Conservation (phyloP, 352 stramenopile species). For the Vaucheria bursata region DNA sequence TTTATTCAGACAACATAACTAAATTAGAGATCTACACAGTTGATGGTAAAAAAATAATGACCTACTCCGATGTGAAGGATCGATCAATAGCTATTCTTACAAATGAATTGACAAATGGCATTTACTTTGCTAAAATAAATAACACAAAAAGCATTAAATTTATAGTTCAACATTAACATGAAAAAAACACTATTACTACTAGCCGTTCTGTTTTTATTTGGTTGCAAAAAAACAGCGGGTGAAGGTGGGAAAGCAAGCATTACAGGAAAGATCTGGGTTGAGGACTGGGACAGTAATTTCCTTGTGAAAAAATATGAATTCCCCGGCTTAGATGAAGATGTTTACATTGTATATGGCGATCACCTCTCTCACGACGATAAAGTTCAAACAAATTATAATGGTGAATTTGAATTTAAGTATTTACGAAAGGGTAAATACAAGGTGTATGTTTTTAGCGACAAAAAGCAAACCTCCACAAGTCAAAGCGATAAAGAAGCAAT, state of each 20-base stretch:
- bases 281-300: background rate
- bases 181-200: background rate
- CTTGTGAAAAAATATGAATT: background rate
- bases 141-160: background rate
- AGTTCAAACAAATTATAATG: background rate
- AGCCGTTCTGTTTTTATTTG: background rate
- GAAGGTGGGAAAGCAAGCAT: background rate
- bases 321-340: background rate
- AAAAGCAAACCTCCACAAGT: background rate
- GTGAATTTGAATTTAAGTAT: background rate
- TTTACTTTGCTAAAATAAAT: background rate
- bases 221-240: background rate
- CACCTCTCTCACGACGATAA: background rate
- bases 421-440: background rate
- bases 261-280: background rate
- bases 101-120: background rate
- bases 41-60: background rate
- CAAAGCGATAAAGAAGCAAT: background rate
- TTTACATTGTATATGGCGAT: background rate
- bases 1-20: background rate
- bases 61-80: background rate
- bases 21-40: background rate
- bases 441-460: background rate
- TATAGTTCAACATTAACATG: background rate
- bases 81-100: background rate